Evolutionary conservation across 2,329 filamentous ascomycete genomes (phyloP).

Genomic region (Nigrograna mackinnonii): DNA sequence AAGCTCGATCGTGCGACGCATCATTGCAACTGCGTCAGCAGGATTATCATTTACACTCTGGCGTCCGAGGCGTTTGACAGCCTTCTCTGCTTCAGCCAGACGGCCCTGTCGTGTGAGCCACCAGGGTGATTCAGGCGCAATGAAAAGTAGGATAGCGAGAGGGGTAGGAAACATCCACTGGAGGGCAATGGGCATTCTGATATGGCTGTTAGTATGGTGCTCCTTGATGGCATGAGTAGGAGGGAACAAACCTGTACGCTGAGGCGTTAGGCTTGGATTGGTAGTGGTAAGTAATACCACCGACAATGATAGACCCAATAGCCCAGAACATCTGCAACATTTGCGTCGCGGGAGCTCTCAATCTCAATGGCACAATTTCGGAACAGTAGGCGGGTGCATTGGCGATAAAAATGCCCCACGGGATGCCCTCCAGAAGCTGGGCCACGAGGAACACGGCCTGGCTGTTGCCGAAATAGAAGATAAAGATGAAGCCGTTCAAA

Average conservation of each 20-base stretch:
- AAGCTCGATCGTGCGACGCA: conserved; percentile 60
- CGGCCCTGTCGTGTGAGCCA: conserved; percentile 52
- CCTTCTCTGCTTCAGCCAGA: conserved; percentile 46
- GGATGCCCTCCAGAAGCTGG: conserved; percentile 64
- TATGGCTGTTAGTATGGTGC: conserved; percentile 1
- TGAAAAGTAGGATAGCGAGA: conserved; percentile 47
- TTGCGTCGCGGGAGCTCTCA: conserved; percentile 62
- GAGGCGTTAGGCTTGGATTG: conserved; percentile 40
- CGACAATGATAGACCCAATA: conserved; percentile 64
- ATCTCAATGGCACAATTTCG: conserved; percentile 63
- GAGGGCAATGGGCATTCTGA: conserved; percentile 29
- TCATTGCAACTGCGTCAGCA: conserved; percentile 59
- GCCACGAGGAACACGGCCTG: conserved; percentile 50
- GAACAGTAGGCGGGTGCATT: conserved; percentile 66
- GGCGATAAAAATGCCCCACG: conserved; percentile 69
- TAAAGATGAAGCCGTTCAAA: conserved; percentile 63
- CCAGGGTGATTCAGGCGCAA: conserved; percentile 58
- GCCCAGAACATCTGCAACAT: conserved; percentile 71
- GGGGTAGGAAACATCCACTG: conserved; percentile 52
- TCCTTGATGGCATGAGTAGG: conserved; percentile 3
- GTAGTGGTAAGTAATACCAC: conserved; percentile 60
- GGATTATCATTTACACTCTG: conserved; percentile 38
- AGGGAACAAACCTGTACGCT: too few species aligned
- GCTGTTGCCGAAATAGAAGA: conserved; percentile 59
- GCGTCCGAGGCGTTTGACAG: conserved; percentile 56